A percentile compares a stretch with the other conserved stretches of the same genome.
Evolutionary conservation across 192 early-diverging fungal genomes (phyloP).

Genomic region (Podila horticola): DNA sequence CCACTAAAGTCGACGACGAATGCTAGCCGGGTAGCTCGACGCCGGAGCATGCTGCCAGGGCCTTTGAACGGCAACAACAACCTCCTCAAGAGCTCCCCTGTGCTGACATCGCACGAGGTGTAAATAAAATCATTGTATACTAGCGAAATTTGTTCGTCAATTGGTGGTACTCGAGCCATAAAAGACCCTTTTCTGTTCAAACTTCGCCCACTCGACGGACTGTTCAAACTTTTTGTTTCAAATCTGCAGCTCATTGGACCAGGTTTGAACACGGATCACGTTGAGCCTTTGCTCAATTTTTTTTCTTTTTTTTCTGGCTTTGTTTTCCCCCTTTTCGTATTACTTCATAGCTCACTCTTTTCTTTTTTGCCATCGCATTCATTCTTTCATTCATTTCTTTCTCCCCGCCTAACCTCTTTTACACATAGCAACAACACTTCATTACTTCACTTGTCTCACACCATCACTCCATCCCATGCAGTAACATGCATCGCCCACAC

Average conservation of each 20-base stretch:
- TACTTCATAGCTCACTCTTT: too few relatives aligned
- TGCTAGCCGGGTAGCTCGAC: background rate
- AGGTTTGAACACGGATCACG: background rate
- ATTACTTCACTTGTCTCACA: too few relatives aligned
- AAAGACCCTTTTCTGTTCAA: background rate
- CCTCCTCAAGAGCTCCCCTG: background rate
- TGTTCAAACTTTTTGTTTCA: background rate
- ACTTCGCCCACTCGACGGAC: constrained; percentile 6
- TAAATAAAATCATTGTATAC: too few relatives aligned
- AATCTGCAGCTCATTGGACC: too few relatives aligned
- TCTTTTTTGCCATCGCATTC: too few relatives aligned
- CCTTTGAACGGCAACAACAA: background rate
- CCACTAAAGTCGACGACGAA: too few relatives aligned
- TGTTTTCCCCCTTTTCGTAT: too few relatives aligned
- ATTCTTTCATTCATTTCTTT: background rate
- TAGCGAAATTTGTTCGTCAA: too few relatives aligned
- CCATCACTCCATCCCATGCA: background rate
- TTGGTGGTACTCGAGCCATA: too few relatives aligned
- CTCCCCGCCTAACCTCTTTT: background rate
- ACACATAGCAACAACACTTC: too few relatives aligned
- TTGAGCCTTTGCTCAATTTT: too few relatives aligned
- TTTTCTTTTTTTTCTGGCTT: too few relatives aligned
- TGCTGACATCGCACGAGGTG: constrained; percentile 1
- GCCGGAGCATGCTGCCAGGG: background rate
- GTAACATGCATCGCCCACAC: constrained; percentile 1